Evolutionary conservation across 1,284 basidiomycete genomes (phyloP), one percentile per base, ranked within the genome.

Genomic region (Moniliophthora roreri): DNA sequence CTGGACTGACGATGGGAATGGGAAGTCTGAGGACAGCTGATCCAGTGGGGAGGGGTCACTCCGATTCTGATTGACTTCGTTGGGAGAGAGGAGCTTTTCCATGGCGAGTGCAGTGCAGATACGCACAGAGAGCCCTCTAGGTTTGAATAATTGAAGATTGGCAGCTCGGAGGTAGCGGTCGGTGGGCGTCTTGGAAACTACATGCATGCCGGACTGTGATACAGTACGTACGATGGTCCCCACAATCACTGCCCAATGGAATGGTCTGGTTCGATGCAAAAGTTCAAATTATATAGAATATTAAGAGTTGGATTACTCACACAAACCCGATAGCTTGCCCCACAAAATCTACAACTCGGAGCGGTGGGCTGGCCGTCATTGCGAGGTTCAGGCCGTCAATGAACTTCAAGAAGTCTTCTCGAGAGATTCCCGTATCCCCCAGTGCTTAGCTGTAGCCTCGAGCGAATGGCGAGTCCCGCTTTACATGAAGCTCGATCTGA

Each of bases 101-200:
- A 67, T 53, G 11, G 65, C 67, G 1, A 57, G 54, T 4, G 63
- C 60, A 21, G 59, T 65, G 52, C 61, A 63, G n/a, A 68, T 54
- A 32, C 65, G 65, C 15, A 63, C 65, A 9, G 57, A 58, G 20
- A 66, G 58, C 18, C 65, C 64, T 13, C 60, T 60, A 18, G 62
- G 61, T 16, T 55, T 54, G 49, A 67, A 66, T 34, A 59, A 57
- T 5, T 57, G 54, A 15, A 61, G 46, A 46, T 66, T 69, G 16
- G 66, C 65, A 23, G 57, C 54, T 38, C 59, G 60, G 26, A 69
- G 61, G 50, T 66, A 67, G 18, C 64, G 61, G 53, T 69, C 67
- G 8, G 67, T 64, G 20, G 65, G 57, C 6, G 60, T 62, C 50
- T 67, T 69, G 34, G 66, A 66, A 15, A 69, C 52, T 35, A 62